Base-by-base conservation (phyloP, 1,139 yeast genomes). In the Yamadazyma buinensis region DNA sequence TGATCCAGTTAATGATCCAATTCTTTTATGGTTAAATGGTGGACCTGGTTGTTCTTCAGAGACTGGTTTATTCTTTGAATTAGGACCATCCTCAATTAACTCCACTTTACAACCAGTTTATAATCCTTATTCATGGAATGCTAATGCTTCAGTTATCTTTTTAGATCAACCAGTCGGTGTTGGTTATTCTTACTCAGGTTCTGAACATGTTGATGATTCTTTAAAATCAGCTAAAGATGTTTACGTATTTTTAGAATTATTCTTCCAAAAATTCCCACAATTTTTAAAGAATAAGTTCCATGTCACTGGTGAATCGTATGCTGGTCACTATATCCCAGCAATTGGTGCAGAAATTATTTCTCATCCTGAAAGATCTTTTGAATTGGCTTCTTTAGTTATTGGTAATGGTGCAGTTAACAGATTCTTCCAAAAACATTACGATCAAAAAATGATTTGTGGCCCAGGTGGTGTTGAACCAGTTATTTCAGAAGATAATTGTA, bases 141-240 rank as follows among this genome's bases (percentile, higher is more conserved):
- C 73, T 48, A 85, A 85, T 49, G 95, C 95, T 12, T 75, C 90
- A 15, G 87, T 86, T 25, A 84, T 87, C 52, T 87, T 83, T 70
- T 71, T 87, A 48, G 96, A 87, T 60, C 95, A 86, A 61, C 96
- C 96, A 1, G 92, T 86, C 35, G 84, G 84, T 42, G 94, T 83
- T 30, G 95, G 94, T 4, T 83, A 75, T 55, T 81, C 90, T 1
- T 79, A 78, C 55, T 72, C 82, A 21, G 32, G 32, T 12, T 21
- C 28, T 15, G 69, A 71, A 27, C 58, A 61, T 12, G 77, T 83
- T 17, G 59, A 69, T 17, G 67, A 70, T 46, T 77, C 87, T 28
- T 74, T 68, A n/a, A 72, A 80, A 36, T 87, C 88, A 20, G 87
- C 84, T 17, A 67, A 72, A 51, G 94, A 84, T 46, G 87, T 82